phyloP scores from a whole-genome alignment of 2,329 filamentous ascomycete species.

The Biscogniauxia marginata region DNA sequence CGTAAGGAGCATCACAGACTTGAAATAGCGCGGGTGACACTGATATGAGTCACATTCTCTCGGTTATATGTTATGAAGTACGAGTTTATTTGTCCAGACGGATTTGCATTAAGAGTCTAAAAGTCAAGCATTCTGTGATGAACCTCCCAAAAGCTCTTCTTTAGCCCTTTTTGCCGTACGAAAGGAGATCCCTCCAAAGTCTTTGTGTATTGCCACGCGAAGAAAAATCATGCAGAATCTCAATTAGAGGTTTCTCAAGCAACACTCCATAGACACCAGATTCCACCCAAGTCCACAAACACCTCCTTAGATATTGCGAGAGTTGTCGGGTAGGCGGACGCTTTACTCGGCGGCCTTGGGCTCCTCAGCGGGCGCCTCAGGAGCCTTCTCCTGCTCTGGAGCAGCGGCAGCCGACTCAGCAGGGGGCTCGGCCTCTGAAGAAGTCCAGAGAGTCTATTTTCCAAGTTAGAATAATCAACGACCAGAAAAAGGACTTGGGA shows the following conservation, averaged over 20 bases:
- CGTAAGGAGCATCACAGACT: neutral
- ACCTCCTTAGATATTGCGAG: slow-evolving; percentile 42
- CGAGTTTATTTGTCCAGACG: slow-evolving; percentile 58
- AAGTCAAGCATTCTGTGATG: slow-evolving; percentile 46
- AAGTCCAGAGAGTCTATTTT: slow-evolving; percentile 93
- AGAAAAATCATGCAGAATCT: slow-evolving; percentile 50
- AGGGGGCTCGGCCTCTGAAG: slow-evolving; percentile 86
- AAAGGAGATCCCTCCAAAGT: slow-evolving; percentile 34
- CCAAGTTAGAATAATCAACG: neutral
- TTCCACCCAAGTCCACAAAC: slow-evolving; percentile 48
- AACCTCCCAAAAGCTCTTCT: slow-evolving; percentile 49
- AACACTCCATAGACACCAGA: slow-evolving; percentile 63
- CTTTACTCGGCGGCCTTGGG: slow-evolving; percentile 65
- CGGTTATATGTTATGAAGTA: slow-evolving; percentile 26
- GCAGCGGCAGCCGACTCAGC: slow-evolving; percentile 53
- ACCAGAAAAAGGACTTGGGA: neutral
- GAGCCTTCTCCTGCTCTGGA: slow-evolving; percentile 56
- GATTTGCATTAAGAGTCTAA: slow-evolving; percentile 56
- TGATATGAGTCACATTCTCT: slow-evolving; percentile 1
- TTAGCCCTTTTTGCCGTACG: slow-evolving; percentile 34
- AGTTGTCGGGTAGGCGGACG: slow-evolving; percentile 35
- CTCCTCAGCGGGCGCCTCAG: slow-evolving; percentile 61
- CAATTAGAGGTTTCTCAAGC: slow-evolving; percentile 49
- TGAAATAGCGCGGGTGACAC: slow-evolving; percentile 2
- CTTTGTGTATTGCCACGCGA: slow-evolving; percentile 46